Conservation (phyloP, 192 early-diverging fungal species). For the Coemansia sp. region DNA sequence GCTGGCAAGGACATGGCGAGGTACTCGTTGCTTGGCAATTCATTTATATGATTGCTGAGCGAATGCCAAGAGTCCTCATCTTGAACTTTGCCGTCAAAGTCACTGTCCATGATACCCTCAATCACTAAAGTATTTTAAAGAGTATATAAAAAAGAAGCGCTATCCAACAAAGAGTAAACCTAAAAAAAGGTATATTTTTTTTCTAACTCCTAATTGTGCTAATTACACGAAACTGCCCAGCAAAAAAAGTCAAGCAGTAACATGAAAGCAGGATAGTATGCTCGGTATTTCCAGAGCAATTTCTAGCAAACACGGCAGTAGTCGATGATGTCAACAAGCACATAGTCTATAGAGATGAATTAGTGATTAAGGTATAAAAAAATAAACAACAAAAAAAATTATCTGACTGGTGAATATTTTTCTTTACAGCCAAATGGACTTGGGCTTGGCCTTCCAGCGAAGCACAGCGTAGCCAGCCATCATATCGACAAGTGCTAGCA, state of each 20-base stretch:
- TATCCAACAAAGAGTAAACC: neutral
- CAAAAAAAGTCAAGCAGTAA: neutral
- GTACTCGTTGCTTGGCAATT: neutral
- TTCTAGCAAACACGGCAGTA: neutral
- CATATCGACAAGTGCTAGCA: conserved; percentile 42
- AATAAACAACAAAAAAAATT: neutral
- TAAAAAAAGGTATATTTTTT: neutral
- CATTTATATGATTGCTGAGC: neutral
- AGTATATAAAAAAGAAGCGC: conserved; percentile 1
- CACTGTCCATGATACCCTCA: neutral
- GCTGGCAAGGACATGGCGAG: neutral
- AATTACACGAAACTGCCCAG: conserved; percentile 6
- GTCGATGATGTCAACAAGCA: neutral
- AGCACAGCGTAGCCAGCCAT: conserved; percentile 37
- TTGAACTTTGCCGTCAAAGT: neutral
- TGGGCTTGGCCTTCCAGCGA: conserved; percentile 54
- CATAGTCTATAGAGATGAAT: neutral
- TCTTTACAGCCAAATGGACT: conserved; percentile 42
- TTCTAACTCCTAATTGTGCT: neutral
- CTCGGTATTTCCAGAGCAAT: neutral
- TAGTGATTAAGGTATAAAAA: neutral
- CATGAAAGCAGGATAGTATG: neutral
- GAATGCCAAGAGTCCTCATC: conserved; percentile 3
- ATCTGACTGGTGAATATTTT: neutral
- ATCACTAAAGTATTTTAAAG: neutral